Conservation (phyloP, 2,329 filamentous ascomycete species). For the Gliomastix tumulicola region DNA sequence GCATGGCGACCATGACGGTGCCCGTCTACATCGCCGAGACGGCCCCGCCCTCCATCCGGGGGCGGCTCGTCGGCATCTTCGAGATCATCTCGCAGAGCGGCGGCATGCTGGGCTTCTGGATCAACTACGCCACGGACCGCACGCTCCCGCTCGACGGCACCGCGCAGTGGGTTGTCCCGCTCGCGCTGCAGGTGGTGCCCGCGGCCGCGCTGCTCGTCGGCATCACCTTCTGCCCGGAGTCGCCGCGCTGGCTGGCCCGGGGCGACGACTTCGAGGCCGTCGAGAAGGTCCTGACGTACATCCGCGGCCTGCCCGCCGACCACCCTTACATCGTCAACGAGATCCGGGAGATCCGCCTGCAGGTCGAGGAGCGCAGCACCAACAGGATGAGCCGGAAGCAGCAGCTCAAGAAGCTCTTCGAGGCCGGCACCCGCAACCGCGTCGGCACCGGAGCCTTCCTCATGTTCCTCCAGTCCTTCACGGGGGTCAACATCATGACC, state of each 20-base stretch:
- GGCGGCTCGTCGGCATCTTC: constrained; percentile 40
- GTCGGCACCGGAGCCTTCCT: constrained; percentile 39
- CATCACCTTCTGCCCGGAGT: constrained; percentile 21
- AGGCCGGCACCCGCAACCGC: constrained; percentile 28
- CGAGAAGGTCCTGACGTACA: constrained; percentile 9
- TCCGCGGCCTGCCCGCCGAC: constrained; percentile 13
- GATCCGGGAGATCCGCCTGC: constrained; percentile 49
- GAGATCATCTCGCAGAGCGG: constrained; percentile 44
- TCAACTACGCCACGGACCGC: constrained; percentile 13
- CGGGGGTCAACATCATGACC: constrained; percentile 51
- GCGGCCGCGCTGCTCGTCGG: constrained; percentile 22
- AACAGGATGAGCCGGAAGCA: constrained; percentile 15
- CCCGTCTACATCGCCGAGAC: constrained; percentile 52
- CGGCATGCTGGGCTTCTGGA: constrained; percentile 39
- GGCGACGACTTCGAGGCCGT: constrained; percentile 17
- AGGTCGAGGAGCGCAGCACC: constrained; percentile 40
- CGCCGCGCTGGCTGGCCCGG: constrained; percentile 35
- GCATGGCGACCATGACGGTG: constrained; percentile 40
- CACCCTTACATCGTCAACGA: constrained; percentile 27
- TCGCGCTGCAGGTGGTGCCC: constrained; percentile 33
- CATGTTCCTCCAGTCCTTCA: constrained; percentile 29
- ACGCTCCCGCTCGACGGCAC: constrained; percentile 6
- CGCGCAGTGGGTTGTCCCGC: constrained; percentile 31
- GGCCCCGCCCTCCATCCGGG: constrained; percentile 42
- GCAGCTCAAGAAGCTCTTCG: constrained; percentile 23